Evolutionary conservation across 768 basidiomycete genomes (phyloP), one percentile per base, ranked within the genome.

Genomic region (Paxillus involutus): DNA sequence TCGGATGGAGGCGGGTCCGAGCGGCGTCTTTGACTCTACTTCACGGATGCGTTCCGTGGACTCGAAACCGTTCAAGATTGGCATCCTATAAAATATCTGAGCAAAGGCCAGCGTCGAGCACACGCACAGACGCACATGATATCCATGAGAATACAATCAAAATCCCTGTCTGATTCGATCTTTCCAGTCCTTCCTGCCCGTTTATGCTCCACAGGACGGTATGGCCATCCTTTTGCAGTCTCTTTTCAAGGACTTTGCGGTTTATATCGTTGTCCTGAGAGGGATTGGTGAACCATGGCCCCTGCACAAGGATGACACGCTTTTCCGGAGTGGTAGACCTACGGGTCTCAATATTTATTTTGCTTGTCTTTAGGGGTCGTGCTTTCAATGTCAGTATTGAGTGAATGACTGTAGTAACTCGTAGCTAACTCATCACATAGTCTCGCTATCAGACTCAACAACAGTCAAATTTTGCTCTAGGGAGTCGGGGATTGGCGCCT

Each of bases 131-230:
- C 84, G 56, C 58, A 89, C 86, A 89, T 88, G 11, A 92, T 82
- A 65, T 92, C 90, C 91, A 92, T 94, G 44, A 94, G 73, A 14
- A 92, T 75, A 52, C 78, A 79, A 63, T 94, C 89, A 60, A 89
- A 88, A 4, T 78, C 73, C 37, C 75, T 73, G 64, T 90, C 88
- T 0, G 69, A 63, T 49, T 77, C 66, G 24, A 90, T 72, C 55
- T 76, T 35, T 88, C 83, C 2, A 90, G 73, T 1, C 81, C 84
- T 60, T 91, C 88, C 66, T 88, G 88, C 3, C 91, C 90, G 63
- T 94, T 90, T 2, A 80, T 83, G 2, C 83, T 82, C 49, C 80
- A 79, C 10, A 83, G 72, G 6, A 91, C 86, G 12, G 66, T 75
- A 57, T 91, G 87, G 0, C 85, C 86, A 60, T 84, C 85, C 57